Evolutionary conservation across 2,329 filamentous ascomycete genomes (phyloP).

Genomic region (Tympanopsis confertula): DNA sequence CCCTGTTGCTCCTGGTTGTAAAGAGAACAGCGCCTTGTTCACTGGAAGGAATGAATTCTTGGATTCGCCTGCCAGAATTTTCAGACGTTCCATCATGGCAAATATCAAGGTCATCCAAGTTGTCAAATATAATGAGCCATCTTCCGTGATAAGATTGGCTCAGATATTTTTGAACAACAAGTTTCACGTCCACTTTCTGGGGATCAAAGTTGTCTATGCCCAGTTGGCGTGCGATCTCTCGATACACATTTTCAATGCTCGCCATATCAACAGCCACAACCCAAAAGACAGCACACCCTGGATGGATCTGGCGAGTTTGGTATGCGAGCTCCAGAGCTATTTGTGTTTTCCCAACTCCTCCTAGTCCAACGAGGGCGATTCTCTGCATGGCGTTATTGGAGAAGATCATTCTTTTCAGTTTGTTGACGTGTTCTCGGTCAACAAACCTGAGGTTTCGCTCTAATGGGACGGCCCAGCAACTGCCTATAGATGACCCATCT

Average conservation of each 20-base stretch:
- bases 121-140: constrained; percentile 29
- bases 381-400: too few species aligned
- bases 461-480: not conserved
- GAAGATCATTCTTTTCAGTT: too few species aligned
- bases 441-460: constrained; percentile 1
- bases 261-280: constrained; percentile 23
- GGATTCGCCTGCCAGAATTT: too few species aligned
- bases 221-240: constrained; percentile 17
- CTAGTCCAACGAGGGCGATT: constrained; percentile 20
- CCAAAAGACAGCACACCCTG: constrained; percentile 29
- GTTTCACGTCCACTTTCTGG: constrained; percentile 43
- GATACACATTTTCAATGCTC: constrained; percentile 25
- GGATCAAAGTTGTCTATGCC: constrained; percentile 21
- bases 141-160: constrained; percentile 12
- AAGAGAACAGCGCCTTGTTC: not conserved
- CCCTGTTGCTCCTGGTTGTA: not conserved
- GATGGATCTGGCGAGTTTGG: constrained; percentile 17
- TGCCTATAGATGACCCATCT: constrained; percentile 2
- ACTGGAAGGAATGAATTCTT: not conserved
- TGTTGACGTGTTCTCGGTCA: too few species aligned
- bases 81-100: too few species aligned
- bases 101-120: constrained; percentile 22
- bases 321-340: constrained; percentile 25
- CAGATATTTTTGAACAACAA: constrained; percentile 37
- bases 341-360: constrained; percentile 28